Evolutionary conservation across 2,329 filamentous ascomycete species (phyloP).

Genomic region (Fusarium praegraminearum): DNA sequence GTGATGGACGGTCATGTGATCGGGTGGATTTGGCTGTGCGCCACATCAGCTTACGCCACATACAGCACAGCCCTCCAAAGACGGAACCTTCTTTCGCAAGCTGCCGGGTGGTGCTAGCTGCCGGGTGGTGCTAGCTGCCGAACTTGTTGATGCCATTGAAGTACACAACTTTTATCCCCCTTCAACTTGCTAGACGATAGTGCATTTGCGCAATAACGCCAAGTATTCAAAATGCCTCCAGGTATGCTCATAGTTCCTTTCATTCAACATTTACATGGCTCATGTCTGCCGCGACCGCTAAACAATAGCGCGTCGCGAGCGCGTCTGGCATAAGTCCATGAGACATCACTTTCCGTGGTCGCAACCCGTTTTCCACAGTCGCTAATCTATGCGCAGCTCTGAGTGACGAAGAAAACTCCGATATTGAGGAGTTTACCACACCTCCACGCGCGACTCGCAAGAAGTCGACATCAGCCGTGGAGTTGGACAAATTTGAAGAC

Average conservation of each 20-base stretch:
- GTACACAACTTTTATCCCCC: neutral
- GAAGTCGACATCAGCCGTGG: slow-evolving; percentile 43
- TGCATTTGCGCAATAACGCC: neutral
- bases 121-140: neutral
- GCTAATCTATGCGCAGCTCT: slow-evolving; percentile 50
- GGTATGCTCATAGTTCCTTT: slow-evolving; percentile 31
- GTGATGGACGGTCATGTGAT: neutral
- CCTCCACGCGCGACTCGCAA: slow-evolving; percentile 45
- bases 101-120: neutral
- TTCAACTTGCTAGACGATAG: neutral
- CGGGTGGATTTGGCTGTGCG: slow-evolving; percentile 1
- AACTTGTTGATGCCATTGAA: neutral
- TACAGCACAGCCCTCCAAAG: slow-evolving; percentile 15
- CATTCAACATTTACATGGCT: neutral
- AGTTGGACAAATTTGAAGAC: slow-evolving; percentile 37
- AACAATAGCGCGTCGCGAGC: slow-evolving; percentile 19
- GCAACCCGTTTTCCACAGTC: slow-evolving; percentile 7
- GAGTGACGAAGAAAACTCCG: slow-evolving; percentile 54
- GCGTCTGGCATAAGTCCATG: slow-evolving; percentile 1
- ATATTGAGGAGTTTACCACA: slow-evolving; percentile 47
- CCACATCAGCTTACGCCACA: slow-evolving; percentile 27
- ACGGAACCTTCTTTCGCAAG: slow-evolving; percentile 1
- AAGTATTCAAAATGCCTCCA: slow-evolving; percentile 43
- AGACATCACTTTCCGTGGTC: neutral
- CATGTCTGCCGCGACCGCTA: slow-evolving; percentile 5